Conservation (phyloP, 352 stramenopile genomes). For the Aphanomyces cochlioides region DNA sequence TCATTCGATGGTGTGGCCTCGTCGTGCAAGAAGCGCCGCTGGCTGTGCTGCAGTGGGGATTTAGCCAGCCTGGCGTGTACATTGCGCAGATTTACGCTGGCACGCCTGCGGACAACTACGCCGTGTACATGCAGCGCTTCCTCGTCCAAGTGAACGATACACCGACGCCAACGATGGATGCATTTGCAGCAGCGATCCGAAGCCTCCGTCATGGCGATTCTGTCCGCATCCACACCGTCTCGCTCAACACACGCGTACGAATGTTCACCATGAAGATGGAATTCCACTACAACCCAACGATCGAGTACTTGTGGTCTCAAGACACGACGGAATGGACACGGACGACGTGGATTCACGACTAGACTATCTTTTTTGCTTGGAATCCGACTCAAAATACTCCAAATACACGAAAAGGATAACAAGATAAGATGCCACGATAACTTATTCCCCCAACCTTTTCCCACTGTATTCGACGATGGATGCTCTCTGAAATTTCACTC, state of each 20-base stretch:
- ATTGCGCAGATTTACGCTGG: constrained; percentile 40
- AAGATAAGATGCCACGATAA: no score
- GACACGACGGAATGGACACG: background rate
- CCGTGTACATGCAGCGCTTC: constrained; percentile 36
- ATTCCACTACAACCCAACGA: constrained; percentile 31
- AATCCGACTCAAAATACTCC: no score
- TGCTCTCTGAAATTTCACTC: no score
- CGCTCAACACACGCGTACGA: constrained; percentile 33
- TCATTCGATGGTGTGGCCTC: constrained; percentile 43
- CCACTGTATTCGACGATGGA: no score
- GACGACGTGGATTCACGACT: background rate
- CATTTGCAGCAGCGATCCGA: constrained; percentile 36
- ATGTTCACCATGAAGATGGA: constrained; percentile 36
- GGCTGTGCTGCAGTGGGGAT: constrained; percentile 34
- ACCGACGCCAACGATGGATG: constrained; percentile 38
- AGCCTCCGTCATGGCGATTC: constrained; percentile 33
- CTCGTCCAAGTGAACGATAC: constrained; percentile 41
- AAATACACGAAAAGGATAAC: no score
- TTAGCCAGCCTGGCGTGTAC: constrained; percentile 36
- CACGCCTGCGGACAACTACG: constrained; percentile 42
- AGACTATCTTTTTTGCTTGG: no score
- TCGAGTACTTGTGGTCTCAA: background rate
- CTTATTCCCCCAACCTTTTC: no score
- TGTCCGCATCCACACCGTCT: constrained; percentile 38
- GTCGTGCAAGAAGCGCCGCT: constrained; percentile 43